phyloP scores from a whole-genome alignment of 805 yeast genomes.

The Candida jianshihensis region DNA sequence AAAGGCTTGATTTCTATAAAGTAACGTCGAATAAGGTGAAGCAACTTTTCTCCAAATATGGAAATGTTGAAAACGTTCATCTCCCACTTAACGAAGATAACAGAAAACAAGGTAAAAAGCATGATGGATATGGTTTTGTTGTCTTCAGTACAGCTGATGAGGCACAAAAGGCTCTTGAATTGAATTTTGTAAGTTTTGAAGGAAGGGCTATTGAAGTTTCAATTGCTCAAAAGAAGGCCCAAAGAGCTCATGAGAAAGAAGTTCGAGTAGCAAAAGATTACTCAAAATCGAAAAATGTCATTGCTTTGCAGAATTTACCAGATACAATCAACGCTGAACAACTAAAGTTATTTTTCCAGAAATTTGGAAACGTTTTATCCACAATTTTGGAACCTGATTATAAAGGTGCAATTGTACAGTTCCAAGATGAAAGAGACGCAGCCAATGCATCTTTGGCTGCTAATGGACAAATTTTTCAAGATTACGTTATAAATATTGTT shows the following conservation, averaged over 20 bases:
- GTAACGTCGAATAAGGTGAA: conserved; percentile 33
- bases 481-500: conserved; percentile 26
- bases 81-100: conserved; percentile 36
- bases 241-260: conserved; percentile 27
- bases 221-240: conserved; percentile 35
- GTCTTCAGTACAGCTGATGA: conserved; percentile 36
- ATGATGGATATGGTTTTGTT: conserved; percentile 66
- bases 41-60: conserved; percentile 40
- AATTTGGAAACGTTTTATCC: conserved; percentile 32
- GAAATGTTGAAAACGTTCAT: conserved; percentile 44
- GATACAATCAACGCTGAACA: conserved; percentile 33
- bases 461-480: conserved; percentile 33
- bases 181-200: conserved; percentile 35
- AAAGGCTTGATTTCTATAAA: conserved; percentile 41
- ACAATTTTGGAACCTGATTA: conserved; percentile 40
- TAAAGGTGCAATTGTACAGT: conserved; percentile 45
- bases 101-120: conserved; percentile 19
- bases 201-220: conserved; percentile 44
- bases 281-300: conserved; percentile 15
- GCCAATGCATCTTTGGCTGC: conserved; percentile 44
- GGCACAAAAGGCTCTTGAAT: conserved; percentile 40
- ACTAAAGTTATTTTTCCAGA: conserved; percentile 24
- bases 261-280: conserved; percentile 13
- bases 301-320: conserved; percentile 24
- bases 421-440: conserved; percentile 34